phyloP scores from a whole-genome alignment of 2,329 filamentous ascomycete species.

The Myriosclerotinia curreyana region DNA sequence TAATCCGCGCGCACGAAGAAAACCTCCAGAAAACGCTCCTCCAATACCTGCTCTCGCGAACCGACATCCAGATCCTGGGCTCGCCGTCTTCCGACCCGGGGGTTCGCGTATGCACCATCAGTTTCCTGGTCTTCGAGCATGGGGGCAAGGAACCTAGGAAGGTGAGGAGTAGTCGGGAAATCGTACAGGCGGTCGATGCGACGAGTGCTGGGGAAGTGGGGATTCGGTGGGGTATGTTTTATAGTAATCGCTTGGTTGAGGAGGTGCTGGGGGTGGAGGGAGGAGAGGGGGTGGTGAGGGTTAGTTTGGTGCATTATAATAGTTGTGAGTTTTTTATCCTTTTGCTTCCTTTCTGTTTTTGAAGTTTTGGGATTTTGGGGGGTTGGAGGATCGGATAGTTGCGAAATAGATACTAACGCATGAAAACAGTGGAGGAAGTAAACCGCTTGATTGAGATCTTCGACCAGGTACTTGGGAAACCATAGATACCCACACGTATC shows the following conservation, averaged over 20 bases:
- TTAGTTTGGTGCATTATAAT: conserved; percentile 74
- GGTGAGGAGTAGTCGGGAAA: conserved; percentile 51
- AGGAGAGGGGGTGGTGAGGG: conserved; percentile 62
- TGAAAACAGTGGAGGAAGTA: conserved; percentile 53
- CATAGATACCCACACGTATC: background rate
- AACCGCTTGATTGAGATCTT: conserved; percentile 50
- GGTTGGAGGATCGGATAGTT: too few species aligned
- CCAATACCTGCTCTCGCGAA: conserved; percentile 52
- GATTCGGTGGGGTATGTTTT: conserved; percentile 66
- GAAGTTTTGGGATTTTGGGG: too few species aligned
- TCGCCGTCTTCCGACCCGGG: conserved; percentile 47
- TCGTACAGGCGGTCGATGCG: conserved; percentile 62
- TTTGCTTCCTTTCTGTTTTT: too few species aligned
- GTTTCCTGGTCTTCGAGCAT: conserved; percentile 62
- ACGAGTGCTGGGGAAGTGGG: conserved; percentile 53
- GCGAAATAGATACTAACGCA: conserved; percentile 21
- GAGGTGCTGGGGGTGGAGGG: conserved; percentile 54
- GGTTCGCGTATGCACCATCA: conserved; percentile 62
- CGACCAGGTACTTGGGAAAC: conserved; percentile 40
- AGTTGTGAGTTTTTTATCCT: conserved; percentile 49
- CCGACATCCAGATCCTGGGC: conserved; percentile 58
- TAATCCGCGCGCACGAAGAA: conserved; percentile 58
- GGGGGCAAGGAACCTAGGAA: conserved; percentile 53
- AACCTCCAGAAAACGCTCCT: conserved; percentile 58
- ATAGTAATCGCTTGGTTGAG: conserved; percentile 60